Conservation (phyloP, 2,329 filamentous ascomycete species). For the Neurospora sp. region DNA sequence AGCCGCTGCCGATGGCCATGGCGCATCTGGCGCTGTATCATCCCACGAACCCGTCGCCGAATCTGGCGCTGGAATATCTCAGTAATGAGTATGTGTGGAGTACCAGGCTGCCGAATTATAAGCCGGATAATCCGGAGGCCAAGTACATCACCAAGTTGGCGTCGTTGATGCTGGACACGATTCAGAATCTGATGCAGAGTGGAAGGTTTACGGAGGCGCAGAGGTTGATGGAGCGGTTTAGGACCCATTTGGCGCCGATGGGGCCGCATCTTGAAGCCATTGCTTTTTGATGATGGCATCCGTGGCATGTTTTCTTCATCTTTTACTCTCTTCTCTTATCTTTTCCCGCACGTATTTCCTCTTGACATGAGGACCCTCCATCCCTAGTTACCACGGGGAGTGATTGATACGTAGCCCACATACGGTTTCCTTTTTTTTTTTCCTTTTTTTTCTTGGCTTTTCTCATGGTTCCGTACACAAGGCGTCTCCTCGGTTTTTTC, state of each 20-base stretch:
- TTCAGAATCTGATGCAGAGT: slow-evolving; percentile 31
- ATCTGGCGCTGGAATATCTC: slow-evolving; percentile 38
- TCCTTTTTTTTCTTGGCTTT: neutral
- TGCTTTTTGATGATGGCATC: neutral
- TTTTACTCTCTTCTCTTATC: neutral
- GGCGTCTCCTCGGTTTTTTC: neutral
- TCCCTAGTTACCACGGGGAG: neutral
- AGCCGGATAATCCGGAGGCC: slow-evolving; percentile 14
- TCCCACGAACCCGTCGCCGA: slow-evolving; percentile 38
- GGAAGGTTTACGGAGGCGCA: slow-evolving; percentile 33
- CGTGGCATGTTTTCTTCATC: neutral
- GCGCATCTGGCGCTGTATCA: slow-evolving; percentile 47
- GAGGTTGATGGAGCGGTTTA: slow-evolving; percentile 22
- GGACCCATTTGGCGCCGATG: neutral
- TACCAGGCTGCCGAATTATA: slow-evolving; percentile 1
- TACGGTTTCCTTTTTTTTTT: neutral
- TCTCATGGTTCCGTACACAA: neutral
- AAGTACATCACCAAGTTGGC: slow-evolving; percentile 21
- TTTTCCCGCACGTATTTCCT: neutral
- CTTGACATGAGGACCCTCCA: neutral
- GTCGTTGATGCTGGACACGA: slow-evolving; percentile 36
- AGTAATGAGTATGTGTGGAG: slow-evolving; percentile 12
- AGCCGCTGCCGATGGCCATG: slow-evolving; percentile 31
- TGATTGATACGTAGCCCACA: neutral
- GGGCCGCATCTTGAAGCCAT: neutral